Conservation (phyloP, 2,329 filamentous ascomycete genomes). For the Aspergillus latus region DNA sequence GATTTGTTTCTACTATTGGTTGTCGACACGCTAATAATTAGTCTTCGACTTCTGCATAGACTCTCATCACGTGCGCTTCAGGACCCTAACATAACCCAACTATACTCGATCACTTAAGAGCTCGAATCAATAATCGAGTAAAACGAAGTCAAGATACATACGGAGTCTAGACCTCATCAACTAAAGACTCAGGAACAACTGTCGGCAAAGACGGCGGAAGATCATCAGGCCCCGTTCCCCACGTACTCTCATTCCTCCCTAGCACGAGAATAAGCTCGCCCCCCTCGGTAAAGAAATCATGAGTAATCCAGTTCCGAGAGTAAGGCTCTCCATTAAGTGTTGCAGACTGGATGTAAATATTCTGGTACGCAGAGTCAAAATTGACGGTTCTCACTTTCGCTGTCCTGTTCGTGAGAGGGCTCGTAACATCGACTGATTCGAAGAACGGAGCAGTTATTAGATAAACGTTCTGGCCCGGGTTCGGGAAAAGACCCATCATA, state of each 20-base stretch:
- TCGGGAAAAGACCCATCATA: constrained; percentile 70
- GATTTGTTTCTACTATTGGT: too few species aligned
- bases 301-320: constrained; percentile 64
- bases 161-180: neutral
- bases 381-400: constrained; percentile 59
- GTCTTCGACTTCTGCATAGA: too few species aligned
- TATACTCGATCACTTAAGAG: neutral
- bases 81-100: neutral
- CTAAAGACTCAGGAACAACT: neutral
- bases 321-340: constrained; percentile 62
- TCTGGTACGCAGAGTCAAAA: constrained; percentile 58
- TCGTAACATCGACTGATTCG: constrained; percentile 57
- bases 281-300: constrained; percentile 67
- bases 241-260: constrained; percentile 61
- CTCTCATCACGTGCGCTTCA: neutral
- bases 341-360: constrained; percentile 66
- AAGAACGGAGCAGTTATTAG: constrained; percentile 69
- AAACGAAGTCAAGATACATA: too few species aligned
- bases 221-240: constrained; percentile 62
- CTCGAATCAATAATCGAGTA: neutral
- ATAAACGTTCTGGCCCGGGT: constrained; percentile 67
- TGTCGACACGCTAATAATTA: too few species aligned
- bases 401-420: constrained; percentile 58
- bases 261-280: constrained; percentile 63
- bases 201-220: constrained; percentile 58